A percentile compares a stretch with the other conserved stretches of the same genome.
Conservation (phyloP, 2,329 filamentous ascomycete genomes). For the Paraphoma sp. region DNA sequence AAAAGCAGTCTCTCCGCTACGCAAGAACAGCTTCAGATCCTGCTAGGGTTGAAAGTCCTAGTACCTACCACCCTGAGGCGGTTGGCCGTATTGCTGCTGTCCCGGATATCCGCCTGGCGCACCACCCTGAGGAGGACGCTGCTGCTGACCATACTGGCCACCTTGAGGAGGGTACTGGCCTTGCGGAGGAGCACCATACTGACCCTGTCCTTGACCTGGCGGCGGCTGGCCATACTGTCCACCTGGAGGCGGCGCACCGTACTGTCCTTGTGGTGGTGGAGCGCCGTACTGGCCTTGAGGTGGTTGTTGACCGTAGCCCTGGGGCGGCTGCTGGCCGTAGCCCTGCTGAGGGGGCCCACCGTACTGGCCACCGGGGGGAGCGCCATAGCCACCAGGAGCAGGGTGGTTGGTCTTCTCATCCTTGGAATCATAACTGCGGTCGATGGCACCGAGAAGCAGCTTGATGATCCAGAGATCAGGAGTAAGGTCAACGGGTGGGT, state of each 20-base stretch:
- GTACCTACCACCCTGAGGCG: conserved; percentile 20
- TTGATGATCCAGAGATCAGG: conserved; percentile 72
- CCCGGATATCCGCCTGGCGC: not conserved
- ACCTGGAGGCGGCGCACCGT: conserved; percentile 13
- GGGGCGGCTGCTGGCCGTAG: conserved; percentile 29
- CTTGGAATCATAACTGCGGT: conserved; percentile 69
- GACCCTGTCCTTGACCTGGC: conserved; percentile 16
- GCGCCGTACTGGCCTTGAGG: conserved; percentile 24
- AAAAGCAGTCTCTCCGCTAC: not conserved
- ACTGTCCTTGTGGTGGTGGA: conserved; percentile 21
- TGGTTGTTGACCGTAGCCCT: conserved; percentile 23
- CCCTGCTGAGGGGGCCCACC: conserved; percentile 25
- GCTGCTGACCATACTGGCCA: conserved; percentile 12
- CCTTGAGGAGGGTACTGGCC: conserved; percentile 12
- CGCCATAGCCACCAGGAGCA: conserved; percentile 40
- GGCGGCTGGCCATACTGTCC: conserved; percentile 14
- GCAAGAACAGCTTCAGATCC: not conserved
- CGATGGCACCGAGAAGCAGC: conserved; percentile 71
- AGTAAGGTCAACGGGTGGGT: conserved; percentile 68
- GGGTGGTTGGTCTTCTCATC: conserved; percentile 62
- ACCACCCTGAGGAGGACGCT: not conserved
- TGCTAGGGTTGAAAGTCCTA: conserved; percentile 6
- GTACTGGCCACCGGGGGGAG: conserved; percentile 40
- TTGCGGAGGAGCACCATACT: conserved; percentile 29
- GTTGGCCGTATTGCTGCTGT: conserved; percentile 9